These are phyloP conservation scores for Calocybe gambosa DNA, from an alignment of 1,284 basidiomycete genomes.

Conservation along the genomic window DNA sequence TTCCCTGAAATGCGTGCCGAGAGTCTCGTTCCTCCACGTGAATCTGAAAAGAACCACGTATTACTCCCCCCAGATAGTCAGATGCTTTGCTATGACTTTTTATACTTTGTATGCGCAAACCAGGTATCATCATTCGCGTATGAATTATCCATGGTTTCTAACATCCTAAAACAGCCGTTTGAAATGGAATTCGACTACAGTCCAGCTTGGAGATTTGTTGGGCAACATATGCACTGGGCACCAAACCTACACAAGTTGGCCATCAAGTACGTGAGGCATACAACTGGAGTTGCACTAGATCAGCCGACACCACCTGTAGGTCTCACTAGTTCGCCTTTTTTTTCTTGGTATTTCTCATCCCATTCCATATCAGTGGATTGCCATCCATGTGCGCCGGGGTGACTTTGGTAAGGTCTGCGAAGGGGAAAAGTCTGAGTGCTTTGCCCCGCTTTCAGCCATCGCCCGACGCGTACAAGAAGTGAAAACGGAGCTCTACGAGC, in stretches of 20 bases:
- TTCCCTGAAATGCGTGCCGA: constrained; percentile 31
- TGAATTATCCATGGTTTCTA: background rate
- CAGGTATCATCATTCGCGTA: constrained; percentile 24
- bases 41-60: constrained; percentile 27
- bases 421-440: constrained; percentile 48
- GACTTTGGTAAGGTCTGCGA: constrained; percentile 54
- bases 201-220: constrained; percentile 48
- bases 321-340: constrained; percentile 5
- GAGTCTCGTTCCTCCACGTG: constrained; percentile 26
- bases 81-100: constrained; percentile 44
- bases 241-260: constrained; percentile 26
- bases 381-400: constrained; percentile 56
- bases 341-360: background rate
- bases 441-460: constrained; percentile 52
- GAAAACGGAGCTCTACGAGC: constrained; percentile 44
- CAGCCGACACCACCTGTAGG: constrained; percentile 29
- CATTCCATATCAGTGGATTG: constrained; percentile 42
- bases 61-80: constrained; percentile 44
- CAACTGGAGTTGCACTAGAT: constrained; percentile 25
- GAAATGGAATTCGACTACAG: constrained; percentile 37
- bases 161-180: constrained; percentile 23
- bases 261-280: constrained; percentile 29
- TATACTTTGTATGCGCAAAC: constrained; percentile 40
- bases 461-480: constrained; percentile 57
- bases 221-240: constrained; percentile 41